phyloP scores from a whole-genome alignment of 768 basidiomycete genomes.

The Trametes punicea region DNA sequence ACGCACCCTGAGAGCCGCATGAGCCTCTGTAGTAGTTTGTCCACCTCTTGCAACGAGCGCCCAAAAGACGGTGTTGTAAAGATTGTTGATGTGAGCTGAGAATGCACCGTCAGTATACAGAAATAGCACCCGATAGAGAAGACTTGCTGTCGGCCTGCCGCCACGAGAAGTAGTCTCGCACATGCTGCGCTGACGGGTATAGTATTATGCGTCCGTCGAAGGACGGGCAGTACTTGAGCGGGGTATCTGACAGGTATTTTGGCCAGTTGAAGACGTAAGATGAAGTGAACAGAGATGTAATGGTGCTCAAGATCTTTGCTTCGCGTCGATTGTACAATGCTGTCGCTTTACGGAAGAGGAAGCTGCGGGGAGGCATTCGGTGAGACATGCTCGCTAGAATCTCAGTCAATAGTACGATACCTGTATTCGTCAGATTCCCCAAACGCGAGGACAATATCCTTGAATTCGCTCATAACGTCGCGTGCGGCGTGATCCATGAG shows the following conservation, averaged over 20 bases:
- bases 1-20: constrained; percentile 70
- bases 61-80: constrained; percentile 97
- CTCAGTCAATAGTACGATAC: constrained; percentile 34
- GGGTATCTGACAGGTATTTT: constrained; percentile 67
- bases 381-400: constrained; percentile 13
- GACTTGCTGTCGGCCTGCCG: constrained; percentile 89
- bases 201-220: constrained; percentile 89
- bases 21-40: constrained; percentile 74
- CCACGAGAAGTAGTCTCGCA: constrained; percentile 95
- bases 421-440: constrained; percentile 99
- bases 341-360: constrained; percentile 75
- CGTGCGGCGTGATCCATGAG: constrained; percentile 92
- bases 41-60: constrained; percentile 84
- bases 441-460: constrained; percentile 83
- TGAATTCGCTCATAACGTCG: constrained; percentile 75
- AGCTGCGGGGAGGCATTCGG: constrained; percentile 46
- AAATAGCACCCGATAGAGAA: background rate
- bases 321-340: constrained; percentile 80
- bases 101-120: background rate
- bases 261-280: constrained; percentile 88
- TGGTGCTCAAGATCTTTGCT: constrained; percentile 80
- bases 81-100: constrained; percentile 93
- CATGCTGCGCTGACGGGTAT: constrained; percentile 69
- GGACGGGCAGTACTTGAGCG: constrained; percentile 79
- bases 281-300: constrained; percentile 88